Evolutionary conservation across 768 basidiomycete genomes (phyloP), one percentile per base, ranked within the genome.

Genomic region (Tricholoma matsutake): DNA sequence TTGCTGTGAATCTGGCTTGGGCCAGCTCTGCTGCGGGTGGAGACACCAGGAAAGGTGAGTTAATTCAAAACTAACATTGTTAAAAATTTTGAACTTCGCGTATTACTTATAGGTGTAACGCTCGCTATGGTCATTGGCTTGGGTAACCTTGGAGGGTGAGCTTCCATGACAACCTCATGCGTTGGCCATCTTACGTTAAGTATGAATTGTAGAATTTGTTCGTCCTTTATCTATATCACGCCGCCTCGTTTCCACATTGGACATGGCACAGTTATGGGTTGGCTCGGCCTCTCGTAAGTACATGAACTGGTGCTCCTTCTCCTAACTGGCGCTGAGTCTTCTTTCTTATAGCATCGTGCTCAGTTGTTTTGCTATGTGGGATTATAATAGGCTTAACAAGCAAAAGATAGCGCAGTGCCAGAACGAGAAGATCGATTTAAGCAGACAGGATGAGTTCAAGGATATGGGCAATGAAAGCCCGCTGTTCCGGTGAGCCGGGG

Each of bases 381-480:
- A 78, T 59, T 86, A 80, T 64, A 72, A 71, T 9, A 69, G 79
- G 51, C 68, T 83, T 28, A 86, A 86, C 65, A 79, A 79, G 63
- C 64, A 70, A 57, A 86, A 83, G 56, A 78, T 79, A 47, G 77
- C 72, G 10, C 63, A 71, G 10, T 86, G 85, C 62, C 69, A 68
- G 5, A 71, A 72, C 4, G 75, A 78, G 56, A 76, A 76, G 3
- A 81, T 87, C 54, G 75, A 76, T 7, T 72, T 75, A 11, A 74
- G 69, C 49, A 72, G 69, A 49, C 69, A 64, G 54, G 73, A 74
- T 5, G 76, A 82, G 43, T 85, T 81, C 64, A 71, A 67, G 37
- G 70, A 83, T 5, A 72, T 85, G 70, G 85, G 83, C 6, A 82
- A 82, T 61, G 72, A 79, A 39, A 84, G 82, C 58, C 85, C 86